A percentile compares a stretch with the other conserved stretches of the same genome.
Conservation (phyloP, 2,329 filamentous ascomycete genomes). For the Phoma sp. region DNA sequence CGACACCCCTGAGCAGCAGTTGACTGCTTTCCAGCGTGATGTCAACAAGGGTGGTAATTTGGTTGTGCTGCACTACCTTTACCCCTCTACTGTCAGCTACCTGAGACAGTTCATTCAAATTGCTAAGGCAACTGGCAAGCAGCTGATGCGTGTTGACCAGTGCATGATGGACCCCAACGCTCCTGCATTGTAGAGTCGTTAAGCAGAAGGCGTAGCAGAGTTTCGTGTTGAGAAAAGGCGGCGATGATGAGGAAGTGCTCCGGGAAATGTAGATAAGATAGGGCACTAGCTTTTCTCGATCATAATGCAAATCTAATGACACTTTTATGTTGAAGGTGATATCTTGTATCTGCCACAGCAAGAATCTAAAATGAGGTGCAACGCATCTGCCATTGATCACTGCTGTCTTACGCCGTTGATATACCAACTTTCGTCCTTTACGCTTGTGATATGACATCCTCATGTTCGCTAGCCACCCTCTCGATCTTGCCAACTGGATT, state of each 20-base stretch:
- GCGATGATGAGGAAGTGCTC: slow-evolving; percentile 2
- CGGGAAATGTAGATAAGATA: not conserved
- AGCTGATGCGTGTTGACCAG: slow-evolving; percentile 71
- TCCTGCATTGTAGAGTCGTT: slow-evolving; percentile 41
- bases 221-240: not conserved
- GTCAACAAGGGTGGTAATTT: slow-evolving; percentile 67
- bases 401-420: not conserved
- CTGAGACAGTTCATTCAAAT: slow-evolving; percentile 69
- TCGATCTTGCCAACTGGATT: no score
- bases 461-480: no score
- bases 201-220: not conserved
- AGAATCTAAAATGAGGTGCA: not conserved
- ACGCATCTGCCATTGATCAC: not conserved
- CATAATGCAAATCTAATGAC: not conserved
- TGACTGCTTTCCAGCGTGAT: slow-evolving; percentile 69
- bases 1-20: slow-evolving; percentile 68
- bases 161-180: slow-evolving; percentile 69
- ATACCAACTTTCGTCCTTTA: no score
- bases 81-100: slow-evolving; percentile 68
- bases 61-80: slow-evolving; percentile 74
- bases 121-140: slow-evolving; percentile 68
- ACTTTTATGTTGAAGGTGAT: not conserved
- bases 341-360: not conserved
- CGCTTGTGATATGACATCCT: no score
- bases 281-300: slow-evolving; percentile 1